Evolutionary conservation across 257 asterid genomes (phyloP), one percentile per base, ranked within the genome.

Genomic region (Cynanchum wilfordii): DNA sequence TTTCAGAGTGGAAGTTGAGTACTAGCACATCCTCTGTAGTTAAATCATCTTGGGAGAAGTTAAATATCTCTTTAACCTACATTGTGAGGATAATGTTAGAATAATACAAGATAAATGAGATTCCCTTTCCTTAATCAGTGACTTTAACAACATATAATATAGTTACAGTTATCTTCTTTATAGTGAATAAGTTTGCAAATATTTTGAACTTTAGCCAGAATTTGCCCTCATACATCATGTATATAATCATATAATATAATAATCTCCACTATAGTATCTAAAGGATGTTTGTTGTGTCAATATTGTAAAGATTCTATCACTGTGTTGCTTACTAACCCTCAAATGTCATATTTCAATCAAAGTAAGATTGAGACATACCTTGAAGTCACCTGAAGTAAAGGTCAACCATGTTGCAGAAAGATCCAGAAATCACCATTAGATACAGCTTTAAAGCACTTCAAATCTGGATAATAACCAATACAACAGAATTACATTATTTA

Each of bases 21-120:
- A 92, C 79, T 80, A 81, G 81, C 70, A 92, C 84, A 77, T 92
- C 98, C 86, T 92, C 98, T 30, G 98, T 92, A 82, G 89, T 88
- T 30, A 92, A 85, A 79, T 92, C 98, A 79, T 92, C 98, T 86
- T 92, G 98, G 82, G 83, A 77, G 88, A 84, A 92, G 71, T 87
- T 92, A 85, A 84, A 82, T 20, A 92, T 84, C 87, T 92, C 98
- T 70, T 81, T 86, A 77, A 87, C 96, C 98, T 92, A 90, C 73
- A 80, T 70, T 24, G 27, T 44, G 57, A 63, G 65, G 51, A 33
- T 25, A 62, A 38, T 12, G 38, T 36, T 19, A 30, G 62, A 0
- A 47, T 25, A 56, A 47, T 25, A 56, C n/a, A 49, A 69, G 29
- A 22, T 51, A 24, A 15, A 36, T n/a, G 45, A 50, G 45, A 30